Evolutionary conservation across 345 rosid genomes (phyloP), one percentile per base, ranked within the genome.

Genomic region (Eucalyptus leucophloia): DNA sequence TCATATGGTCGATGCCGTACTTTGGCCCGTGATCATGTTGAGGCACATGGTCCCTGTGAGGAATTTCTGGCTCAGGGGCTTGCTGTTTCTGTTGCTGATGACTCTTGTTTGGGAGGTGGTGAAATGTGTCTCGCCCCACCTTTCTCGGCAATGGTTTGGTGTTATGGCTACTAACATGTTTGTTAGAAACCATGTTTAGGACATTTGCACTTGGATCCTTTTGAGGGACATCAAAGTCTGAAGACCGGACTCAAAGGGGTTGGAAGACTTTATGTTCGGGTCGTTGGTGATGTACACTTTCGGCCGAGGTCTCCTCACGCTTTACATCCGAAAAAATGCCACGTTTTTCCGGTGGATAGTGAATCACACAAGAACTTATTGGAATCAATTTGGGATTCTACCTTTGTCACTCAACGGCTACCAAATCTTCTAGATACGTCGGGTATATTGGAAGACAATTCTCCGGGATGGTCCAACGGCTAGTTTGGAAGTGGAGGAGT

Each of bases 301-400:
- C 89, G 91, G 88, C 98, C 98, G 13, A 98, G 97, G 92, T 98
- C 99, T 91, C 99, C 97, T 91, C 9, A 98, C 99, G 24, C n/a
- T n/a, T n/a, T n/a, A n/a, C n/a, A n/a, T n/a, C n/a, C 89, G 95
- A 96, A 93, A 98, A 96, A 87, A 98, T 92, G 86, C 97, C 96
- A 89, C 98, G 97, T 93, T 94, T 97, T 90, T 98, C 99, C 90
- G 95, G 89, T 19, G 97, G 97, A 90, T 93, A 96, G 89, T 95
- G 99, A 93, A n/a, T n/a, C n/a, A n/a, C n/a, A n/a, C n/a, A n/a
- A n/a, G n/a, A n/a, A n/a, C n/a, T n/a, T n/a, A n/a, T n/a, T n/a
- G n/a, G n/a, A n/a, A n/a, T n/a, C n/a, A n/a, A n/a, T n/a, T n/a
- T n/a, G n/a, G n/a, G n/a, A n/a, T n/a, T n/a, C n/a, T n/a, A n/a